phyloP scores from a whole-genome alignment of 129 eudicot species.

The Tanacetum coccineum region DNA sequence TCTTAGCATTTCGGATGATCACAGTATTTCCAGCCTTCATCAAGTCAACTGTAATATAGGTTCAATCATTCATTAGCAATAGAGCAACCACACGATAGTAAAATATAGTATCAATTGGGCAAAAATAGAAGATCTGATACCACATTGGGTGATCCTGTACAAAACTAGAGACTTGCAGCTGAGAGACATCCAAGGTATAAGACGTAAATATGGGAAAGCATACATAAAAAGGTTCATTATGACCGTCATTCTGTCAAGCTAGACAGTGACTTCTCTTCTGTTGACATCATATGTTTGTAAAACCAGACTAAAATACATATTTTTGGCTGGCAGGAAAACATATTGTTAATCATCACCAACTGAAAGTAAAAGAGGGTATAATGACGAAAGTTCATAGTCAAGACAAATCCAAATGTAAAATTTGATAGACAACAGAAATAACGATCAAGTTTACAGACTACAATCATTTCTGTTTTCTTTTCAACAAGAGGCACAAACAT shows the following conservation, averaged over 20 bases:
- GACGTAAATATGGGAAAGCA: too few species aligned
- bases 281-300: neutral
- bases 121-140: neutral
- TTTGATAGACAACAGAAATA: too few species aligned
- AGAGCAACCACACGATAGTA: neutral
- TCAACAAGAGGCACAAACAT: neutral
- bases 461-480: neutral
- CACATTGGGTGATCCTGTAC: neutral
- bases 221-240: too few species aligned
- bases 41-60: constrained; percentile 53
- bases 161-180: constrained; percentile 15
- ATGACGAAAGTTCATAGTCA: neutral
- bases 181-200: too few species aligned
- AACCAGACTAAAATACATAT: neutral
- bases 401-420: too few species aligned
- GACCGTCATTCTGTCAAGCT: neutral
- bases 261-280: neutral
- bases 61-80: constrained; percentile 11
- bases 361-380: neutral
- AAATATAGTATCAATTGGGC: too few species aligned
- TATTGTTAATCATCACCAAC: neutral
- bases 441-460: neutral
- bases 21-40: constrained; percentile 70
- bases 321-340: neutral
- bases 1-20: constrained; percentile 71